Conservation (phyloP, 2,329 filamentous ascomycete species). For the Colletotrichum plurivorum region DNA sequence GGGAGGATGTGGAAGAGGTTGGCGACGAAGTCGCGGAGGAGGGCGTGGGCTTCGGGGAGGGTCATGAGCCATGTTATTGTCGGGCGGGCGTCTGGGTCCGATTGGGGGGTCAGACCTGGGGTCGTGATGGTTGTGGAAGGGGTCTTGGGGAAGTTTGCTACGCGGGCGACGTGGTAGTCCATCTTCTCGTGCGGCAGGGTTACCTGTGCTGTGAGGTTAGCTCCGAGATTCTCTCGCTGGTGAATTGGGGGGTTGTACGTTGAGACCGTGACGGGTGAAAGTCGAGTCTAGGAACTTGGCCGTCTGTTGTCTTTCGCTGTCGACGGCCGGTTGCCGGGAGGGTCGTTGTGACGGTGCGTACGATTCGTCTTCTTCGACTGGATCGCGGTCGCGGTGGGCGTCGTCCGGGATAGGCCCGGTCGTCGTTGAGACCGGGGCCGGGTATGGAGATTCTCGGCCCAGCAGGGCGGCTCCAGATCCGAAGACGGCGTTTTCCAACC, state of each 20-base stretch:
- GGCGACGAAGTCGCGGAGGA: slow-evolving; percentile 47
- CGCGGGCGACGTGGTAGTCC: slow-evolving; percentile 15
- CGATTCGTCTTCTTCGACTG: neutral
- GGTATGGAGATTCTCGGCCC: slow-evolving; percentile 11
- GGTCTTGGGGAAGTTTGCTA: slow-evolving; percentile 23
- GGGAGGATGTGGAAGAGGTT: slow-evolving; percentile 46
- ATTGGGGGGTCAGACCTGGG: slow-evolving; percentile 1
- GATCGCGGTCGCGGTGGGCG: no score
- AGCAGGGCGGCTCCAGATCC: neutral
- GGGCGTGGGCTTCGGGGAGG: slow-evolving; percentile 44
- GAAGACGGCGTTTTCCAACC: slow-evolving; percentile 48
- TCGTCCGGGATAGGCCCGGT: neutral
- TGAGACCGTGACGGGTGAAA: slow-evolving; percentile 14
- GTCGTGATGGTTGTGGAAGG: neutral
- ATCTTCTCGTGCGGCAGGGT: slow-evolving; percentile 6
- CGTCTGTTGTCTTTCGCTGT: slow-evolving; percentile 30
- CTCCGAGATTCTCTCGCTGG: neutral
- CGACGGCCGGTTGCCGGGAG: neutral
- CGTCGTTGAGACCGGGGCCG: no score
- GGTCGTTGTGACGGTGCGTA: no score
- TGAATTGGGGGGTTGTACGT: neutral
- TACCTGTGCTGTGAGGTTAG: neutral
- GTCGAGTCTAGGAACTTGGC: slow-evolving; percentile 32
- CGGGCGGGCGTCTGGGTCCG: neutral
- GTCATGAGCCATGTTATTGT: slow-evolving; percentile 41